phyloP scores from a whole-genome alignment of 2,329 filamentous ascomycete genomes.

The Botrytis fragariae region DNA sequence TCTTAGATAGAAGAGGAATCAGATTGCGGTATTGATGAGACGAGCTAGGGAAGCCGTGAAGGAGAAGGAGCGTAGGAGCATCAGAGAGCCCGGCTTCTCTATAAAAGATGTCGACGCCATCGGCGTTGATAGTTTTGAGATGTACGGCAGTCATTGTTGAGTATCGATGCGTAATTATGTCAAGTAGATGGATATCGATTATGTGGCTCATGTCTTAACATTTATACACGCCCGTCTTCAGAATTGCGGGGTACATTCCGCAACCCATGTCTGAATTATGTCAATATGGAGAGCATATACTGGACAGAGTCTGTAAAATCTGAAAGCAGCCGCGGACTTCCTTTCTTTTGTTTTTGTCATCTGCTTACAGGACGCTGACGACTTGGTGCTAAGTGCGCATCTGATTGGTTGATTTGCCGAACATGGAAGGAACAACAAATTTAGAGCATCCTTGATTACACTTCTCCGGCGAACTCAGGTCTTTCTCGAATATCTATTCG shows the following conservation, averaged over 20 bases:
- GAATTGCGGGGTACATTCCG: not conserved
- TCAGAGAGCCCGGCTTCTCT: slow-evolving; percentile 38
- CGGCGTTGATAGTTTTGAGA: slow-evolving; percentile 29
- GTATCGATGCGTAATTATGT: not conserved
- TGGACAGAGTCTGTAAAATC: not conserved
- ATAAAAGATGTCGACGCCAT: slow-evolving; percentile 45
- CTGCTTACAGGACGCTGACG: not conserved
- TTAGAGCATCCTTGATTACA: not conserved
- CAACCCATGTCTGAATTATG: not conserved
- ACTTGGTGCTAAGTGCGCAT: not conserved
- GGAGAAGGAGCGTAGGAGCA: slow-evolving; percentile 43
- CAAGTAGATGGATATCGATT: not conserved
- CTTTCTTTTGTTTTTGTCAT: slow-evolving; percentile 10
- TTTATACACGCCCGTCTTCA: not conserved
- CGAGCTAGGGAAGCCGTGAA: slow-evolving; percentile 48
- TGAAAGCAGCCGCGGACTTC: not conserved
- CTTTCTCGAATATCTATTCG: not conserved
- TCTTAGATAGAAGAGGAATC: slow-evolving; percentile 43
- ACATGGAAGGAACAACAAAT: not conserved
- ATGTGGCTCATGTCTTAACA: slow-evolving; percentile 6
- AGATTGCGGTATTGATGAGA: slow-evolving; percentile 47
- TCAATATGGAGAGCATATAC: not conserved
- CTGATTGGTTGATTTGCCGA: not conserved
- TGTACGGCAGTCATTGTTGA: not conserved
- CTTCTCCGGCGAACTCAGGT: slow-evolving; percentile 4